Conservation (phyloP, 1,284 basidiomycete genomes). For the Leccinum ponderosum region DNA sequence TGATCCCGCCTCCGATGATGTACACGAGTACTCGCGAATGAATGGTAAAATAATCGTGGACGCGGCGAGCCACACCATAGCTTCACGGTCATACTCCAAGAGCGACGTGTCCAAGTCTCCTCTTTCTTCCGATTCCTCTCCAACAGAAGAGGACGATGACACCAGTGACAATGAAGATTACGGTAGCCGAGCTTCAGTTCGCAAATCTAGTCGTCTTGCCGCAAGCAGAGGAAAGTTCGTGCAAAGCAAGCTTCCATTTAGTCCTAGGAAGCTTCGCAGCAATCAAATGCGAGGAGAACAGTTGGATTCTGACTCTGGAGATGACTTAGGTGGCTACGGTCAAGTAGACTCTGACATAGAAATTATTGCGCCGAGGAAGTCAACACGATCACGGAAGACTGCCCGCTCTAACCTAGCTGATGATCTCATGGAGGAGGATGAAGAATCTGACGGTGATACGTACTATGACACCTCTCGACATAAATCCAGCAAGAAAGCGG, state of each 20-base stretch:
- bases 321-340: slow-evolving; percentile 36
- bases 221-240: slow-evolving; percentile 5
- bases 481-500: slow-evolving; percentile 13
- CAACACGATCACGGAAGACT: slow-evolving; percentile 40
- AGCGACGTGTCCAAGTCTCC: slow-evolving; percentile 8
- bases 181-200: slow-evolving; percentile 17
- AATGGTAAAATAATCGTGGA: slow-evolving; percentile 34
- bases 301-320: slow-evolving; percentile 43
- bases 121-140: slow-evolving; percentile 12
- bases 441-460: slow-evolving; percentile 35
- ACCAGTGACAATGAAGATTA: slow-evolving; percentile 32
- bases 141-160: slow-evolving; percentile 31
- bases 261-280: slow-evolving; percentile 56
- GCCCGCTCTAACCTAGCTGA: slow-evolving; percentile 39
- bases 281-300: slow-evolving; percentile 27
- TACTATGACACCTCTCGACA: slow-evolving; percentile 33
- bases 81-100: slow-evolving; percentile 9
- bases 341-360: slow-evolving; percentile 37
- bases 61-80: slow-evolving; percentile 7
- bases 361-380: slow-evolving; percentile 29
- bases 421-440: slow-evolving; percentile 29
- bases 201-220: slow-evolving; percentile 31
- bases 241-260: slow-evolving; percentile 53
- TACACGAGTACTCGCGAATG: slow-evolving; percentile 63
- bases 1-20: slow-evolving; percentile 57